Base-by-base conservation (phyloP, 1,284 basidiomycete genomes). In the Pisolithus thermaeus region DNA sequence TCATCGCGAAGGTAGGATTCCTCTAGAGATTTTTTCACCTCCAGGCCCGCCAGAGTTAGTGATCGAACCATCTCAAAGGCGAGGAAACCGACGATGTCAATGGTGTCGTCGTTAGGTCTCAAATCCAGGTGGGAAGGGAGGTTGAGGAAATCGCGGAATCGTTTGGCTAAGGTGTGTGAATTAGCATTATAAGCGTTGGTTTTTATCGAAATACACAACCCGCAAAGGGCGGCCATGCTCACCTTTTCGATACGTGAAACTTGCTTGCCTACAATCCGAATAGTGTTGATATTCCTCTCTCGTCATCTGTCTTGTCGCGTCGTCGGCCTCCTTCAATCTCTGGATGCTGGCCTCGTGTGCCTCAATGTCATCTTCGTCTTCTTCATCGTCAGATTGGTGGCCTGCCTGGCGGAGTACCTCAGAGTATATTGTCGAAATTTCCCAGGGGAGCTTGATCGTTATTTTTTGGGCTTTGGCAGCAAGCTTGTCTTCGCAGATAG, bases 261-360 rank as follows among this genome's bases (percentile, higher is more conserved):
- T 93, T 0, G 96, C 96, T 69, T 97, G 94, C 49, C 96, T 81
- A 72, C 95, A 97, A 64, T 97, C 94, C 2, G 94, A 94, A 66
- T 98, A 99, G 65, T 97, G 93, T 56, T 95, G 90, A 66, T 98
- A 98, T 63, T 98, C 93, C 64, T 97, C 94, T 57, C 91, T 79
- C 0, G 93, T 97, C 96, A 98, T 98, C 69, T 92, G 82, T 47
- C 92, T 80, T 0, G 96, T 98, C 4, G 92, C 90, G 60, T 97
- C 92, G 67, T 98, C 95, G 4, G 93, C 93, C 78, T 95, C 92
- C 83, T 90, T 89, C 51, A 92, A 74, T 11, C 95, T 81, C 62
- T 89, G 85, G 58, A 95, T 87, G 39, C 89, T 94, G 16, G 94
- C 96, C 65, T 96, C 91, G 65, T 97, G 91, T 0, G 96, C 95